Evolutionary conservation across 148 eudicot species (phyloP).

Genomic region (Heliosperma pusillum): DNA sequence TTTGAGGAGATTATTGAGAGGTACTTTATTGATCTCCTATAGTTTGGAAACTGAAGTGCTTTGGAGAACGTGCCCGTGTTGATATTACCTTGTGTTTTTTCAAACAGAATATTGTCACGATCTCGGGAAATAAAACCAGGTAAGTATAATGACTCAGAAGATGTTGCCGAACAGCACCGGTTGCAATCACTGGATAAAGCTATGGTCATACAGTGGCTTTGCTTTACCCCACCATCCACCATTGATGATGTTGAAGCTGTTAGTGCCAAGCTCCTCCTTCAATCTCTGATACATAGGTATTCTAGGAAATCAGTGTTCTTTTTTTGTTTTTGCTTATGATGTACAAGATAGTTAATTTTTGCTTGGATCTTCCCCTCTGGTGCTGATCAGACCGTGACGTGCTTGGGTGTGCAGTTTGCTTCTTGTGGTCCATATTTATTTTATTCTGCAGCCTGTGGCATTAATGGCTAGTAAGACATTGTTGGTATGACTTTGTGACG

Average conservation of each 20-base stretch:
- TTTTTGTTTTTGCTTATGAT: background rate
- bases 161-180: conserved; percentile 82
- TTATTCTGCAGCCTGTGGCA: background rate
- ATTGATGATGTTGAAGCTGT: conserved; percentile 57
- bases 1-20: conserved; percentile 89
- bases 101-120: conserved; percentile 70
- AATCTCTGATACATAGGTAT: conserved; percentile 81
- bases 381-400: background rate
- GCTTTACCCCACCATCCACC: conserved; percentile 95
- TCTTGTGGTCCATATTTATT: background rate
- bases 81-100: background rate
- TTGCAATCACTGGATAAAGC: conserved; percentile 89
- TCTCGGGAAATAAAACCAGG: conserved; percentile 66
- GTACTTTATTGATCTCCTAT: conserved; percentile 32
- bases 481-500: background rate
- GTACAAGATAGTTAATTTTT: background rate
- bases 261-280: conserved; percentile 63
- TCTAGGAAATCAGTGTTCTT: background rate
- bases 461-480: background rate
- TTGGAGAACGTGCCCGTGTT: background rate
- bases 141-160: conserved; percentile 59
- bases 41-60: conserved; percentile 3
- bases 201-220: conserved; percentile 91
- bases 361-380: background rate
- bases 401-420: background rate